phyloP scores from a whole-genome alignment of 148 eudicot species.

The Camellia sinensis region DNA sequence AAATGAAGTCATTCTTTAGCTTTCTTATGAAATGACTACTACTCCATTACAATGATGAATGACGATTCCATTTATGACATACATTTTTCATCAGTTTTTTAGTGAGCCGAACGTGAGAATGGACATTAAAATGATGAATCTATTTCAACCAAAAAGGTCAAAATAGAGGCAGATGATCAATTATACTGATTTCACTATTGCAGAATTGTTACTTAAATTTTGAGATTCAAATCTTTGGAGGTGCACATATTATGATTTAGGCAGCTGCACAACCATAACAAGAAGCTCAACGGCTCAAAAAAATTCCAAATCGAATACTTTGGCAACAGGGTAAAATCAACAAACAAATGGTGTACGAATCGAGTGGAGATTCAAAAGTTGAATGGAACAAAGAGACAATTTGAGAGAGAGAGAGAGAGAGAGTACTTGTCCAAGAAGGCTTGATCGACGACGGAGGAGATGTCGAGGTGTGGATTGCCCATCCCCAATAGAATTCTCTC shows the following conservation, averaged over 20 bases:
- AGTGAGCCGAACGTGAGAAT: too few relatives aligned
- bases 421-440: constrained; percentile 55
- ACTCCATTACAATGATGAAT: too few relatives aligned
- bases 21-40: too few relatives aligned
- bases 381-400: neutral
- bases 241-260: neutral
- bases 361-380: neutral
- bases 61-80: too few relatives aligned
- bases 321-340: neutral
- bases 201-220: neutral
- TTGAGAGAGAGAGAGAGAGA: neutral
- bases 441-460: constrained; percentile 64
- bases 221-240: neutral
- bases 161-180: too few relatives aligned
- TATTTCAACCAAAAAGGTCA: neutral
- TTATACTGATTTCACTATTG: neutral
- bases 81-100: too few relatives aligned
- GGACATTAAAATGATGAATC: too few relatives aligned
- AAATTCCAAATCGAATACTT: neutral
- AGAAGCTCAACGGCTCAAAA: neutral
- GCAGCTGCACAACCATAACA: neutral
- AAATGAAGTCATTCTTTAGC: too few relatives aligned
- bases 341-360: neutral
- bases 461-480: constrained; percentile 26
- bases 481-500: constrained; percentile 20